Base-by-base conservation (phyloP, 441 rosid genomes). In the Omphalea diandra region DNA sequence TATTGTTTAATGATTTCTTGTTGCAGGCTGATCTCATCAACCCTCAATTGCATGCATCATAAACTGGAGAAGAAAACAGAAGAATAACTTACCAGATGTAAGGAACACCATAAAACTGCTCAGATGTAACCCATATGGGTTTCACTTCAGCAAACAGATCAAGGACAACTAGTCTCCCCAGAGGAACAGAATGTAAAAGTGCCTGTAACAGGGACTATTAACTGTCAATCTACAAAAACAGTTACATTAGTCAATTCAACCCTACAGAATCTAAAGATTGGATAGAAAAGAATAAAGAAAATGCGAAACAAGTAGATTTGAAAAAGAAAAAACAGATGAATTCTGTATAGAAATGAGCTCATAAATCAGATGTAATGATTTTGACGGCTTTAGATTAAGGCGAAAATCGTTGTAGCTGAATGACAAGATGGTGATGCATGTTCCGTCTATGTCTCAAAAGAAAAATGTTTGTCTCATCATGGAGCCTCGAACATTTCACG, bases 111-210 rank as follows among this genome's bases (percentile, higher is more conserved):
- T 83, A 88, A 71, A 88, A 85, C 52, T 86, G 90, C 77, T 85
- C 80, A 36, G 93, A 83, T 49, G 86, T 74, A 67, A 56, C 73
- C 93, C 93, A 85, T 69, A 86, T 73, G 65, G 93, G 90, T 77
- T 85, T 88, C 68, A 82, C 90, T 82, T 88, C 93, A 0, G 93
- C 93, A 77, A 76, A 88, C 58, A 88, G 81, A 80, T 88, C 93
- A 54, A 88, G 93, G 78, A 88, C 81, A 32, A 88, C 86, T 68
- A 88, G 78, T 76, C 78, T 85, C 29, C 93, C 93, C 72, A 82
- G 11, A 58, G 89, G 93, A 73, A 86, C 93, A 61, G 93, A 86
- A 67, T 85, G 86, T 65, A 88, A 63, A 65, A 88, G 87, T 75
- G 93, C 90, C 93, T 88, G 82, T 41, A 64, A 61, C 70, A 68